phyloP scores from a whole-genome alignment of 169 alveolate species.

The Perkinsus marinus region DNA sequence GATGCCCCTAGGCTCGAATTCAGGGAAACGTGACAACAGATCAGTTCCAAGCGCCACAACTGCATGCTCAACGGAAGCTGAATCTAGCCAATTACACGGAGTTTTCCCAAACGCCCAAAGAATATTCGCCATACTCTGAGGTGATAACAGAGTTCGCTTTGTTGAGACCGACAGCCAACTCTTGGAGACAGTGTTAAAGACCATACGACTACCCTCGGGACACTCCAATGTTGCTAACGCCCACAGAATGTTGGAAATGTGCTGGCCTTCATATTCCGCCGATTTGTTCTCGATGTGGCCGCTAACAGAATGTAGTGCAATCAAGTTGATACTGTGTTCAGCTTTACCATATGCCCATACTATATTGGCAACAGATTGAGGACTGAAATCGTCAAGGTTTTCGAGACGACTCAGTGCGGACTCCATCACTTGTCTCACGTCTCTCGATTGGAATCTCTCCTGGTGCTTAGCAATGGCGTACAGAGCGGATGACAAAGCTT shows the following conservation, averaged over 20 bases:
- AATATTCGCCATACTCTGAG: background rate
- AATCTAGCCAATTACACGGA: background rate
- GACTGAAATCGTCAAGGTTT: background rate
- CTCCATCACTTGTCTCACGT: background rate
- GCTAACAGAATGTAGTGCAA: background rate
- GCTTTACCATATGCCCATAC: background rate
- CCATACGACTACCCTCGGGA: background rate
- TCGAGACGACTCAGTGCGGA: background rate
- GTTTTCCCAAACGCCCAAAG: background rate
- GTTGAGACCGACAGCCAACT: background rate
- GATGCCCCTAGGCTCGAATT: background rate
- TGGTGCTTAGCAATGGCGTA: background rate
- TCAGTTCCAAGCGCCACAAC: background rate
- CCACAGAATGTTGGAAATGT: background rate
- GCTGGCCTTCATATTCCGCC: background rate
- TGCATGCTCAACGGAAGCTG: background rate
- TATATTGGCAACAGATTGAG: background rate
- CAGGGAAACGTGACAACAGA: background rate
- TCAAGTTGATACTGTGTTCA: background rate
- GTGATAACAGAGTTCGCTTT: background rate
- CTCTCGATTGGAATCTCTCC: background rate
- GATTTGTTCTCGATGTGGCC: background rate
- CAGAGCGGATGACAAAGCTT: background rate
- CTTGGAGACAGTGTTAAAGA: background rate
- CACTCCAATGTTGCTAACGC: background rate